Evolutionary conservation across 805 yeast genomes (phyloP), one percentile per base, ranked within the genome.

Genomic region (Candida boleticola): DNA sequence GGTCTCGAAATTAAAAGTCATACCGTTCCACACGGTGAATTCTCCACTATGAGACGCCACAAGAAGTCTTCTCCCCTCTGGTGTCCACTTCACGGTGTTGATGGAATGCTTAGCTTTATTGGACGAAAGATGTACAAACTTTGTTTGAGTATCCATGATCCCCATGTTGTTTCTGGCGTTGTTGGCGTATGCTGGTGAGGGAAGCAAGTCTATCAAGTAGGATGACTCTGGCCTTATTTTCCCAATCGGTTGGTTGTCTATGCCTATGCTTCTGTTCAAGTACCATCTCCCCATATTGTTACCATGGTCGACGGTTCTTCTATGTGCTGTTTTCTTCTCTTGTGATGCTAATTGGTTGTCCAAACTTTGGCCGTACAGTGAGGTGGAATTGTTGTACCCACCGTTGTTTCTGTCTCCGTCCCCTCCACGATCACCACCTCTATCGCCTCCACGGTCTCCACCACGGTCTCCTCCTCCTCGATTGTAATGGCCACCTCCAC

Each of bases 1-100:
- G 41, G 96, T 88, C 61, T 93, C 99, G 59, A 93, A 89, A 58
- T 88, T 89, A 66, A 92, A 93, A 7, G 96, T 84, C 73, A 86
- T 79, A 9, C 98, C 97, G 61, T 90, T 89, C 98, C 98, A 93
- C 36, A 93, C 70, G 10, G 98, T 90, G 64, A 93, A 90, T 60
- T 93, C 99, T 32, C 99, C 99, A 43, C 88, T 80, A 65, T 86
- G 89, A 22, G 92, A 80, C 0, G 96, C 95, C 4, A 95, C 96
- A 21, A 93, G 72, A 39, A 93, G 69, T 51, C 99, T 71, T 51
- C 97, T 73, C 0, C 97, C 98, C 52, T 89, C 97, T 0, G 98
- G 98, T 0, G 99, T 93, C 96, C 97, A 92, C 59, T 78, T 80
- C n/a, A 88, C 82, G 1, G 90, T 83, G 53, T 88, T 86, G 40